phyloP scores from a whole-genome alignment of 2,329 filamentous ascomycete genomes.

The Alternaria viburni region DNA sequence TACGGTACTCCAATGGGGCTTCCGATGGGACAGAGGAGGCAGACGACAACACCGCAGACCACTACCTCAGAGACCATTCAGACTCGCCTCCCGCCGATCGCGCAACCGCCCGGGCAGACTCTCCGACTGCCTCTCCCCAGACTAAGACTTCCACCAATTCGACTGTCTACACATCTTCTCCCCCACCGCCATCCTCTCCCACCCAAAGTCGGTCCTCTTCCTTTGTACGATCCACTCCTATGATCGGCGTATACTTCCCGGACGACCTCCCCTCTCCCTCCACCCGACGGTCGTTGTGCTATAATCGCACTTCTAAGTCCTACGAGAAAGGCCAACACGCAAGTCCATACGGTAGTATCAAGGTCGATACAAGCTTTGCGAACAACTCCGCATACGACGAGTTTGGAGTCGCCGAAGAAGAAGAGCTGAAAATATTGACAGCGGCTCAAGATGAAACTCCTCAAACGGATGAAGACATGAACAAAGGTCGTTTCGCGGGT shows the following conservation, averaged over 20 bases:
- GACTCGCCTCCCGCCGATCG: not conserved
- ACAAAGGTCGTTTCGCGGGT: not conserved
- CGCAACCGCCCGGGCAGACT: not conserved
- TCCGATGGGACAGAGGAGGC: not conserved
- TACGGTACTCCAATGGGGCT: not conserved
- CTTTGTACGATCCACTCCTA: not conserved
- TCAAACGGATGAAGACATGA: no score
- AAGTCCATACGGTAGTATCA: not conserved
- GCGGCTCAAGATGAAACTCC: not conserved
- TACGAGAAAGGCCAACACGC: not conserved
- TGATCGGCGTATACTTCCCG: not conserved
- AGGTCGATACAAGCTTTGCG: not conserved
- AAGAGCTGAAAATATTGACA: not conserved
- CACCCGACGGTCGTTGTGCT: not conserved
- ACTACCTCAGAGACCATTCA: not conserved
- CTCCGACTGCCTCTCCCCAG: not conserved
- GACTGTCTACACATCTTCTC: not conserved
- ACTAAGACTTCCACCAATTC: not conserved
- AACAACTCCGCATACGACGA: not conserved
- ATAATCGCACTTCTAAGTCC: not conserved
- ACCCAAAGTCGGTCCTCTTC: not conserved
- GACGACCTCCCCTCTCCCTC: not conserved
- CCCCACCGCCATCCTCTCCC: not conserved
- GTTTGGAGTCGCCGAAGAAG: not conserved
- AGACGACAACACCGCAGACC: not conserved